These are phyloP conservation scores for Warburgia ugandensis DNA, from an alignment of 164 flowering plant species.

Conservation along the genomic window DNA sequence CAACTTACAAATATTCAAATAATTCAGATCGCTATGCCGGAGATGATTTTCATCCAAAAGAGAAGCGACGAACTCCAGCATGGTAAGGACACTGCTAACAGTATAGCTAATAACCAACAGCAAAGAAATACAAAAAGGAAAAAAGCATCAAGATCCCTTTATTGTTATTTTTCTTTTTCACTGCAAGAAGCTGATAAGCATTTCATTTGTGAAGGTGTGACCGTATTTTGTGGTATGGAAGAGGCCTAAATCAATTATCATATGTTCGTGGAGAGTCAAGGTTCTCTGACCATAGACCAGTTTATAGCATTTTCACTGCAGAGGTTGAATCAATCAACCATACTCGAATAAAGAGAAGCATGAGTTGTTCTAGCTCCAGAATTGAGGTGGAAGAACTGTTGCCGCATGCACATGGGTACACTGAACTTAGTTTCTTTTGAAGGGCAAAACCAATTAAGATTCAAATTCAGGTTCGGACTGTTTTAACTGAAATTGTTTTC, in stretches of 20 bases:
- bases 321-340: slow-evolving; percentile 67
- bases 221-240: slow-evolving; percentile 82
- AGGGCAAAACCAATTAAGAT: not conserved
- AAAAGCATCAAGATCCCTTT: too few relatives aligned
- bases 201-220: slow-evolving; percentile 82
- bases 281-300: slow-evolving; percentile 90
- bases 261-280: slow-evolving; percentile 83
- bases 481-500: not conserved
- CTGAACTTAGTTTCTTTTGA: slow-evolving; percentile 48
- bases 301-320: slow-evolving; percentile 58
- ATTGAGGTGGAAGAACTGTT: slow-evolving; percentile 81
- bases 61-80: slow-evolving; percentile 93
- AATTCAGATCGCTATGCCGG: slow-evolving; percentile 95
- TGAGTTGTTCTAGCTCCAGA: slow-evolving; percentile 54
- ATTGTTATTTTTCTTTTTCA: too few relatives aligned
- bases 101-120: too few relatives aligned
- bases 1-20: slow-evolving; percentile 88
- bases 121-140: too few relatives aligned
- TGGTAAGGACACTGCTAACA: too few relatives aligned
- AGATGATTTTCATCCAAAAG: slow-evolving; percentile 75
- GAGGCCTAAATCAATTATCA: slow-evolving; percentile 71
- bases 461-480: not conserved
- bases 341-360: slow-evolving; percentile 51
- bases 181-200: too few relatives aligned
- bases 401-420: slow-evolving; percentile 50